phyloP scores from a whole-genome alignment of 768 basidiomycete species.

The Pisolithus sp. region DNA sequence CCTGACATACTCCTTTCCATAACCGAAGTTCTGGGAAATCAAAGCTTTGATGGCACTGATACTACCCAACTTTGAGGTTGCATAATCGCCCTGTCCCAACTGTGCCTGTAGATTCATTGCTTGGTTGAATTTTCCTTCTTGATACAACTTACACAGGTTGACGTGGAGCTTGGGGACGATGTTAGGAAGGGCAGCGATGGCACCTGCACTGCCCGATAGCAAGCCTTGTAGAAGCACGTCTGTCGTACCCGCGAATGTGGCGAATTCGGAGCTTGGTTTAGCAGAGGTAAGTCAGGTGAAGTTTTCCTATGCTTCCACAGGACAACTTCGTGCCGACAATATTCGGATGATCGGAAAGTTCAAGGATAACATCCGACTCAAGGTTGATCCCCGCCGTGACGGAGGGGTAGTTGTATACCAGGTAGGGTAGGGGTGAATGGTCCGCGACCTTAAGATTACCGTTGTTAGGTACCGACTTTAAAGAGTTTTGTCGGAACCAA shows the following conservation, averaged over 20 bases:
- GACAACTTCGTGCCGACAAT: conserved; percentile 84
- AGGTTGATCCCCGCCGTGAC: conserved; percentile 81
- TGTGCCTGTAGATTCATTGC: conserved; percentile 57
- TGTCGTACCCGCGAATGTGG: conserved; percentile 70
- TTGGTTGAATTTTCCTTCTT: conserved; percentile 48
- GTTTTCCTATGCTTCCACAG: conserved; percentile 80
- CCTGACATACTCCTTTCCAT: conserved; percentile 46
- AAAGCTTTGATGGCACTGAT: conserved; percentile 64
- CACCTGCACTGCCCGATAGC: conserved; percentile 54
- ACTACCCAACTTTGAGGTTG: conserved; percentile 54
- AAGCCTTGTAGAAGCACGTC: conserved; percentile 64
- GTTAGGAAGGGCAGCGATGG: conserved; percentile 61
- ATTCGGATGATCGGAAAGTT: conserved; percentile 71
- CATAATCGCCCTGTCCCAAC: conserved; percentile 64
- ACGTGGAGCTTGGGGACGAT: conserved; percentile 54
- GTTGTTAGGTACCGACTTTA: neutral
- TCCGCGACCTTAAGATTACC: conserved; percentile 49
- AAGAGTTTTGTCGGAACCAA: neutral
- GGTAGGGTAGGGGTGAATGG: conserved; percentile 58
- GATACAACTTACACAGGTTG: conserved; percentile 41
- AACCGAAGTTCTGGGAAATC: conserved; percentile 57
- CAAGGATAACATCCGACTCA: conserved; percentile 68
- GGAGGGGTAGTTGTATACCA: conserved; percentile 84
- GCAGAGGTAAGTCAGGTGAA: conserved; percentile 65
- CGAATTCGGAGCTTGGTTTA: conserved; percentile 48